Evolutionary conservation across 345 rosid species (phyloP).

Genomic region (Populus ilicifolia): DNA sequence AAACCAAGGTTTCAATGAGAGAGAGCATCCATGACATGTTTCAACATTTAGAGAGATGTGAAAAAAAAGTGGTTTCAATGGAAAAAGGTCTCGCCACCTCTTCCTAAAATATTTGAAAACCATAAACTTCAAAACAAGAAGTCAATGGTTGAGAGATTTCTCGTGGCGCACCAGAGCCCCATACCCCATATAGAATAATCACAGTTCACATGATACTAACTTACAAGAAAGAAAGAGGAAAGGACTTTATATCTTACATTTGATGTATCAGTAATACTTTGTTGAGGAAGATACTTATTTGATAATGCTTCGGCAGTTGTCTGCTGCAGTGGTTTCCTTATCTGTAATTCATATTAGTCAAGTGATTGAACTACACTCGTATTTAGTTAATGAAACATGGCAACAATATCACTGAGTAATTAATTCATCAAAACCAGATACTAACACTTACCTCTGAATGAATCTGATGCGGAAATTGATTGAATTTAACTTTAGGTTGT

Average conservation of each 20-base stretch:
- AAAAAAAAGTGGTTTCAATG: too few relatives aligned
- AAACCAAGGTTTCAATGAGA: too few relatives aligned
- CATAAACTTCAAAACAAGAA: too few relatives aligned
- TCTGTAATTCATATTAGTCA: conserved; percentile 12
- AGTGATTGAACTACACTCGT: not conserved
- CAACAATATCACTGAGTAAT: not conserved
- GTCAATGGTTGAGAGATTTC: not conserved
- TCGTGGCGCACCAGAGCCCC: not conserved
- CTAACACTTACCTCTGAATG: conserved; percentile 38
- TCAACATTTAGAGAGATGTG: too few relatives aligned
- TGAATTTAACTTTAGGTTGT: conserved; percentile 16
- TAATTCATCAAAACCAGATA: conserved; percentile 12
- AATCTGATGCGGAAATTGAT: conserved; percentile 15
- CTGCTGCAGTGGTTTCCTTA: conserved; percentile 21
- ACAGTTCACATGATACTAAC: conserved; percentile 2
- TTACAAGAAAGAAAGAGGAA: not conserved
- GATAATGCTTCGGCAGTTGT: conserved; percentile 28
- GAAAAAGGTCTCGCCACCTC: too few relatives aligned
- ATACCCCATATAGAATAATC: not conserved
- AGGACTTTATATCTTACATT: conserved; percentile 33
- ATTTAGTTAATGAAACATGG: not conserved
- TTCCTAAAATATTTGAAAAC: too few relatives aligned
- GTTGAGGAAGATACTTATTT: conserved; percentile 25
- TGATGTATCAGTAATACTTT: conserved; percentile 26
- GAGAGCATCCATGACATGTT: too few relatives aligned